These are phyloP conservation scores for Moesziomyces aphidis DNA, from an alignment of 1,284 basidiomycete species.

Conservation along the genomic window DNA sequence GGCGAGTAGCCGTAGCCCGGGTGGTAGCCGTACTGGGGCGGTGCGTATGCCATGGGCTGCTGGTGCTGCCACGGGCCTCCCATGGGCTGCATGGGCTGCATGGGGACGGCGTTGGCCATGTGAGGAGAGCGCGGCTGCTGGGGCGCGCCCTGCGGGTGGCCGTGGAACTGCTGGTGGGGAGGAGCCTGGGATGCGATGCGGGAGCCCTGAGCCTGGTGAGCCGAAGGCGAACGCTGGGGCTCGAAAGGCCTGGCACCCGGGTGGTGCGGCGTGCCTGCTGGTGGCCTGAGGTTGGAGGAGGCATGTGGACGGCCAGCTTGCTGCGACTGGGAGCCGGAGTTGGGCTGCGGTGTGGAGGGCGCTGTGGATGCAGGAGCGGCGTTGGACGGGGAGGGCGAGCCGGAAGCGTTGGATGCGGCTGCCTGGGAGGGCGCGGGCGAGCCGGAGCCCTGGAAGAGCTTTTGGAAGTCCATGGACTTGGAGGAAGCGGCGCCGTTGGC, in stretches of 20 bases:
- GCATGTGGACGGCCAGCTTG: slow-evolving; percentile 31
- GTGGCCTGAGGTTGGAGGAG: slow-evolving; percentile 52
- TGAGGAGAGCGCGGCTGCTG: slow-evolving; percentile 62
- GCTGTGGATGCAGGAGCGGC: slow-evolving; percentile 33
- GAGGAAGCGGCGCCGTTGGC: slow-evolving; percentile 30
- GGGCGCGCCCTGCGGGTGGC: slow-evolving; percentile 40
- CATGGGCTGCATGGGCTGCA: slow-evolving; percentile 61
- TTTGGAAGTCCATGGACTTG: slow-evolving; percentile 64
- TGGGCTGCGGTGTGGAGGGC: slow-evolving; percentile 33
- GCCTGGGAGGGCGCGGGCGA: slow-evolving; percentile 39
- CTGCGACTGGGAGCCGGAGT: slow-evolving; percentile 19
- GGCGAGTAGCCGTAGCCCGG: slow-evolving; percentile 58
- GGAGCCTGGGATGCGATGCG: slow-evolving; percentile 38
- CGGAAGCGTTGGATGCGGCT: slow-evolving; percentile 34
- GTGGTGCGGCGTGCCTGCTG: slow-evolving; percentile 45
- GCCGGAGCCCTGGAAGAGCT: slow-evolving; percentile 64
- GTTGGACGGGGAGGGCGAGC: slow-evolving; percentile 40
- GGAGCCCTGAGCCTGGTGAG: slow-evolving; percentile 35
- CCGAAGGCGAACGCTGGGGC: slow-evolving; percentile 55
- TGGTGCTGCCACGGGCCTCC: slow-evolving; percentile 52
- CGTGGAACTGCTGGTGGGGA: slow-evolving; percentile 48
- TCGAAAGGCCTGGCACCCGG: slow-evolving; percentile 51
- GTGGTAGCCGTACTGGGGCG: slow-evolving; percentile 55
- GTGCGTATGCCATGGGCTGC: slow-evolving; percentile 49
- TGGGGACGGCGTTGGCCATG: slow-evolving; percentile 50